Evolutionary conservation across 148 eudicot genomes (phyloP).

Genomic region (Camellia granthamiana): DNA sequence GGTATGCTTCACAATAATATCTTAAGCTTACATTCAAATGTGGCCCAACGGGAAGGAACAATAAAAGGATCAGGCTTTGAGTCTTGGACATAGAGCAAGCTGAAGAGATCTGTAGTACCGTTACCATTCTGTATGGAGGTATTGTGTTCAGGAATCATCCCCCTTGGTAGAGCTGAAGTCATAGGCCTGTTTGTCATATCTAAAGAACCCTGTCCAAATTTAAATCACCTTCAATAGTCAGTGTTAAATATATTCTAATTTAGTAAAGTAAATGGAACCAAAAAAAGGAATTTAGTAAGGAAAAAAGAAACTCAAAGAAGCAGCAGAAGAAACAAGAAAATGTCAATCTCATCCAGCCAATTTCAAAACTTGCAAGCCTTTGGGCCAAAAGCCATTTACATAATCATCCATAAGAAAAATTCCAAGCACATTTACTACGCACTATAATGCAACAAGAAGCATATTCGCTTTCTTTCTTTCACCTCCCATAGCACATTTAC

Average conservation of each 20-base stretch:
- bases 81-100: slow-evolving; percentile 30
- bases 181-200: slow-evolving; percentile 28
- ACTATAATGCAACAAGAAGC: neutral
- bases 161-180: slow-evolving; percentile 20
- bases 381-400: neutral
- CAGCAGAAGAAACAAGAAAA: neutral
- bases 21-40: slow-evolving; percentile 53
- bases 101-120: slow-evolving; percentile 30
- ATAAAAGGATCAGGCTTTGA: slow-evolving; percentile 21
- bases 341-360: neutral
- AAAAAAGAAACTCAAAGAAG: slow-evolving; percentile 1
- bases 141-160: neutral
- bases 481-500: neutral
- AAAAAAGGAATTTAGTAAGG: neutral
- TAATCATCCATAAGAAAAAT: neutral
- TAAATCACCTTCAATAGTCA: neutral
- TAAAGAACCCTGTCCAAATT: slow-evolving; percentile 41
- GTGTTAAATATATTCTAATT: neutral
- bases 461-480: neutral
- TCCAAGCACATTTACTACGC: neutral
- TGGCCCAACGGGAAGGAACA: slow-evolving; percentile 54
- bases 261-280: neutral
- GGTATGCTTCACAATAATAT: neutral
- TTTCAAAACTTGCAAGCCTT: neutral
- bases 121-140: slow-evolving; percentile 17